Conservation (phyloP, 495 filamentous ascomycete genomes). For the Platismatia glauca region DNA sequence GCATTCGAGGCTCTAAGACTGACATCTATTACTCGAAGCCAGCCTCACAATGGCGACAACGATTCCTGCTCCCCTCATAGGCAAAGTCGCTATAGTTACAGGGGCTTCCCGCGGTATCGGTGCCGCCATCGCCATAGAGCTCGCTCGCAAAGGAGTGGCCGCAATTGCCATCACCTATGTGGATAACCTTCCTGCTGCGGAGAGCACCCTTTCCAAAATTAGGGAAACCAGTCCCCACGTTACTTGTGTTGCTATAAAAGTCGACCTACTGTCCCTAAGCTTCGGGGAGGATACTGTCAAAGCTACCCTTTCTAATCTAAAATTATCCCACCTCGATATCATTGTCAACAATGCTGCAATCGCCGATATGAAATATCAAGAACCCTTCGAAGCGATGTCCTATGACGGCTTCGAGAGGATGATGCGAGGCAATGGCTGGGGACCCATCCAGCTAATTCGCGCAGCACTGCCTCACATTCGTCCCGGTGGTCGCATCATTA, state of each 20-base stretch:
- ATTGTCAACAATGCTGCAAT: not conserved
- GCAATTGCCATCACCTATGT: conserved; percentile 32
- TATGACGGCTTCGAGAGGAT: not conserved
- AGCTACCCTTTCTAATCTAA: not conserved
- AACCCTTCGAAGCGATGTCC: not conserved
- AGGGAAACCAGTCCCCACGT: not conserved
- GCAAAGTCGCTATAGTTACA: conserved; percentile 43
- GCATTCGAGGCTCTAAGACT: not conserved
- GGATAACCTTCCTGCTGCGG: not conserved
- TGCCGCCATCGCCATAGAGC: conserved; percentile 38
- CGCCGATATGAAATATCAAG: not conserved
- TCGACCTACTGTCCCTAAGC: not conserved
- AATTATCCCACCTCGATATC: not conserved
- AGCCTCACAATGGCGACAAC: not conserved
- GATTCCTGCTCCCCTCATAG: conserved; percentile 33
- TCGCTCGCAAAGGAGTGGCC: conserved; percentile 43
- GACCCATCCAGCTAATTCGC: not conserved
- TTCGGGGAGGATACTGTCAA: not conserved
- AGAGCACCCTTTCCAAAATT: not conserved
- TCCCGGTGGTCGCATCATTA: not conserved
- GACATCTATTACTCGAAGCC: not conserved
- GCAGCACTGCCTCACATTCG: not conserved
- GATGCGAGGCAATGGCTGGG: not conserved
- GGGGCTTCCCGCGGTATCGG: conserved; percentile 46
- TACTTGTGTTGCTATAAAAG: not conserved